A percentile compares a stretch with the other conserved stretches of the same genome.
These are phyloP conservation scores for Dorcoceras hygrometricum DNA, from an alignment of 257 asterid species.

Conservation along the genomic window DNA sequence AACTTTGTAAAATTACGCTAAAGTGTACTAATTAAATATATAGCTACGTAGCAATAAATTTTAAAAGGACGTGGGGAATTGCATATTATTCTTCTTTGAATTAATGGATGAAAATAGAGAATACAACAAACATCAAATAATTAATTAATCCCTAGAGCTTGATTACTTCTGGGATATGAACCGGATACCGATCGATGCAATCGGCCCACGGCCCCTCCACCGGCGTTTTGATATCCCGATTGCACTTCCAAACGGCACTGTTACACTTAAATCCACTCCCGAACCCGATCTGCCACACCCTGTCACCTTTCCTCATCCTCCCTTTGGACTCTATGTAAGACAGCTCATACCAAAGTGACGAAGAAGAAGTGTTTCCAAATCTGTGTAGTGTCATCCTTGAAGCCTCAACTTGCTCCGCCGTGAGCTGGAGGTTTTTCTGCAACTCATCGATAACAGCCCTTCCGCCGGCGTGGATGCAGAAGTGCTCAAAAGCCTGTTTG, in stretches of 20 bases:
- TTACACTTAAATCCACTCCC: conserved; percentile 40
- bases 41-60: no score
- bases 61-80: no score
- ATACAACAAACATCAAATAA: background rate
- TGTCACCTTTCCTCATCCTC: conserved; percentile 36
- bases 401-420: conserved; percentile 34
- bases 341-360: conserved; percentile 36
- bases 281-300: conserved; percentile 36
- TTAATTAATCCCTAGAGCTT: conserved; percentile 17
- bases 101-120: no score
- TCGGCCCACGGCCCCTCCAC: conserved; percentile 32
- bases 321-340: conserved; percentile 38
- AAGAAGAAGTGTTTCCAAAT: conserved; percentile 34
- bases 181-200: conserved; percentile 32
- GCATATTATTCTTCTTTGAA: no score
- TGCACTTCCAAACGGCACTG: conserved; percentile 38
- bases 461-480: conserved; percentile 39
- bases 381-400: conserved; percentile 32
- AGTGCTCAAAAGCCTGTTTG: conserved; percentile 32
- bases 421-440: conserved; percentile 27
- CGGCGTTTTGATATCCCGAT: conserved; percentile 20
- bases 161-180: conserved; percentile 29
- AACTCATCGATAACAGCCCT: conserved; percentile 34
- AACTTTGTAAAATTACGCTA: no score
- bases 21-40: no score